Base-by-base conservation (phyloP, 1,284 basidiomycete species). In the Ceratobasidium sp. region DNA sequence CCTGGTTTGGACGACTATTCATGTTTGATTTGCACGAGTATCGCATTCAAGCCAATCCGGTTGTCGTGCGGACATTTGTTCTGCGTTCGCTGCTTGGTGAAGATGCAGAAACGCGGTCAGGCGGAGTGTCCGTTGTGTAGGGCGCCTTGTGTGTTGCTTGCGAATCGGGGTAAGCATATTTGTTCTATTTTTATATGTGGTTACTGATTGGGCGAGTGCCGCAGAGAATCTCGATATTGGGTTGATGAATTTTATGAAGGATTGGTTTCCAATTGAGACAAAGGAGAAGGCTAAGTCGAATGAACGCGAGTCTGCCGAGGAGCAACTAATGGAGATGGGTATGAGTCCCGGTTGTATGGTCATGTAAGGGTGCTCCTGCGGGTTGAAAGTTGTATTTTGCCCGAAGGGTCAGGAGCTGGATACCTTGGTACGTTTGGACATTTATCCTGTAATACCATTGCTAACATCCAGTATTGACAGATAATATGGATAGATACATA, bases 221-320 rank as follows among this genome's bases (percentile, higher is more conserved):
- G 18, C 79, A 94, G 93, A 88, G 2, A 95, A 96, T 81, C 89
- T 97, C 55, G 95, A 97, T 82, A 91, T 89, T 87, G 94, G 91
- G 0, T 85, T 95, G 60, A 87, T 94, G 70, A 92, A 93, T 81
- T 97, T 96, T 81, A 94, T 98, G 91, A 89, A 93, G 80, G 92
- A 94, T 79, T 98, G 96, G 96, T 98, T 99, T 84, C 96, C 97
- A 0, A 83, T 90, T 10, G 97, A 98, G 84, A 89, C 96, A 20
- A 89, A 88, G 80, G 88, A 89, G 81, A 98, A 98, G 84, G 86
- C 92, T 62, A 88, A 88, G 79, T 89, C 91, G 81, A 97, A 97
- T 83, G 92, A 95, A 83, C 87, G 86, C 60, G 96, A 98, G 82
- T 90, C 93, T 0, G 88, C 89, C 0, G 85, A 88, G 71, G 96